Evolutionary conservation across 2,329 filamentous ascomycete species (phyloP).

Genomic region (Nigrospora oryzae): DNA sequence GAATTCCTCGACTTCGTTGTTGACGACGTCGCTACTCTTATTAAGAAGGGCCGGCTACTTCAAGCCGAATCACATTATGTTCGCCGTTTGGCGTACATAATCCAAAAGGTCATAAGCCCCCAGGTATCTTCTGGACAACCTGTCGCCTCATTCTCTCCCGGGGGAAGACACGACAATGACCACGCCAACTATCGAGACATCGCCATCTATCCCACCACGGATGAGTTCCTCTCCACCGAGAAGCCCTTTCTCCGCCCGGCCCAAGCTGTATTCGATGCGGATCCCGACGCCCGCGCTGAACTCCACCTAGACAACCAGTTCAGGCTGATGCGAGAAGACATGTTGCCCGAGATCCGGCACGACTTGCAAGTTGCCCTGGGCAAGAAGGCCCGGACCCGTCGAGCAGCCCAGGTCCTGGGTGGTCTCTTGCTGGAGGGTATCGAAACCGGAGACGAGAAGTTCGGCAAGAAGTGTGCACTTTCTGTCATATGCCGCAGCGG

Average conservation of each 20-base stretch:
- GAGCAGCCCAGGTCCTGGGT: slow-evolving; percentile 19
- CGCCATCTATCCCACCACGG: slow-evolving; percentile 54
- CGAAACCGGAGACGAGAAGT: slow-evolving; percentile 20
- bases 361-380: slow-evolving; percentile 31
- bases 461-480: slow-evolving; percentile 24
- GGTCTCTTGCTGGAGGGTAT: slow-evolving; percentile 28
- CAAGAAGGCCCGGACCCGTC: slow-evolving; percentile 32
- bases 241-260: slow-evolving; percentile 46
- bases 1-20: slow-evolving; percentile 7
- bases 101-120: slow-evolving; percentile 25
- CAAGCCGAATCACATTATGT: slow-evolving; percentile 14
- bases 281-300: slow-evolving; percentile 25
- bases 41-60: slow-evolving; percentile 7
- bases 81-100: slow-evolving; percentile 22
- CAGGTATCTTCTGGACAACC: not conserved
- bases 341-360: slow-evolving; percentile 56
- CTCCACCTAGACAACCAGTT: slow-evolving; percentile 63
- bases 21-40: slow-evolving; percentile 13
- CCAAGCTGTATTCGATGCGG: slow-evolving; percentile 34
- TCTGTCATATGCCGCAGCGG: slow-evolving; percentile 29
- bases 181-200: slow-evolving; percentile 51
- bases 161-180: slow-evolving; percentile 69
- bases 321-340: slow-evolving; percentile 61
- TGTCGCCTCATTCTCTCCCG: slow-evolving; percentile 27
- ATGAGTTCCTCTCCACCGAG: slow-evolving; percentile 49